A percentile compares a stretch with the other conserved stretches of the same genome.
These are phyloP conservation scores for Prunus mume DNA, from an alignment of 306 rosid genomes.

Conservation along the genomic window DNA sequence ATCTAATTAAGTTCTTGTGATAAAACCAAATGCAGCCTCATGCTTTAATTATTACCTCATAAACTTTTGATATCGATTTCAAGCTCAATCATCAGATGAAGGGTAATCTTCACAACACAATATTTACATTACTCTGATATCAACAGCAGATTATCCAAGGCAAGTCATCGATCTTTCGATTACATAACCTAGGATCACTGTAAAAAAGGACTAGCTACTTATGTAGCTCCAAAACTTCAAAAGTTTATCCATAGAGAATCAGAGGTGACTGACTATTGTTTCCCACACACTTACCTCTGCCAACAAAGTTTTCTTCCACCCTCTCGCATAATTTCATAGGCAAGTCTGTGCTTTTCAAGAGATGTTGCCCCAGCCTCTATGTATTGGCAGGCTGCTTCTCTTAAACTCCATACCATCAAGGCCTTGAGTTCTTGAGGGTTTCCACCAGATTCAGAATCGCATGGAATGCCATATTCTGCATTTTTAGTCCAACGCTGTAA, in stretches of 20 bases:
- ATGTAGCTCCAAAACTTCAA: slow-evolving; percentile 30
- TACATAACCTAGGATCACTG: slow-evolving; percentile 25
- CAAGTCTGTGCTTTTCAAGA: slow-evolving; percentile 82
- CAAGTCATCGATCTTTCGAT: slow-evolving; percentile 22
- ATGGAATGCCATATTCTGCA: slow-evolving; percentile 78
- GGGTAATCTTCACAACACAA: slow-evolving; percentile 8
- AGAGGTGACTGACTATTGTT: slow-evolving; percentile 24
- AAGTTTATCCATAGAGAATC: slow-evolving; percentile 17
- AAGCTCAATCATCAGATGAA: too few relatives aligned
- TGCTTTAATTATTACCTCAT: too few relatives aligned
- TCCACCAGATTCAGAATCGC: slow-evolving; percentile 61
- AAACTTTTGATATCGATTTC: too few relatives aligned
- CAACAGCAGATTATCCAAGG: slow-evolving; percentile 21
- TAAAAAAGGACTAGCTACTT: slow-evolving; percentile 14
- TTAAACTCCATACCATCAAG: slow-evolving; percentile 90
- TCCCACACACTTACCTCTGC: slow-evolving; percentile 53
- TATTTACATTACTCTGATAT: slow-evolving; percentile 17
- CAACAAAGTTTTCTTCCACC: slow-evolving; percentile 88
- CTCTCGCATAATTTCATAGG: slow-evolving; percentile 84
- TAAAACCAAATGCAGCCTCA: too few relatives aligned
- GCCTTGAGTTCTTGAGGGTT: slow-evolving; percentile 70
- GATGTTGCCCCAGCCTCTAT: slow-evolving; percentile 86
- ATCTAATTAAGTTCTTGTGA: too few relatives aligned
- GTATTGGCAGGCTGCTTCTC: slow-evolving; percentile 89
- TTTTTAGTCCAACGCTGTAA: slow-evolving; percentile 88